Conservation (phyloP, 1,284 basidiomycete species). For the Cryptococcus deneoformans region DNA sequence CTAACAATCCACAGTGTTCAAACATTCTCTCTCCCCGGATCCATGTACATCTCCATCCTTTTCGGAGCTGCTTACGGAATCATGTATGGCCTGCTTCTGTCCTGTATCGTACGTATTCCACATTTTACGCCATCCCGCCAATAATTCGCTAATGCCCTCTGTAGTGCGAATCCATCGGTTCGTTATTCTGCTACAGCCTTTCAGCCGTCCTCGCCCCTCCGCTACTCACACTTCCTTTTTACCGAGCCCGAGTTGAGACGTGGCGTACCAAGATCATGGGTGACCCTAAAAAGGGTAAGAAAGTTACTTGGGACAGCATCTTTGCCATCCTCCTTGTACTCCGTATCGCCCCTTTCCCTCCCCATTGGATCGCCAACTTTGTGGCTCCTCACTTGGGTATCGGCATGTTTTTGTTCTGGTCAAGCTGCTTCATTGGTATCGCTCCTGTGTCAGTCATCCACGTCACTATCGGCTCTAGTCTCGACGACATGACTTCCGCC, state of each 20-base stretch:
- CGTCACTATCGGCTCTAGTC: constrained; percentile 86
- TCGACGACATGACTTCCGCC: constrained; percentile 92
- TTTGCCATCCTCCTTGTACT: constrained; percentile 81
- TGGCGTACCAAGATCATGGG: constrained; percentile 51
- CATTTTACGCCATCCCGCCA: background rate
- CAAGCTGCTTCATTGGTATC: constrained; percentile 81
- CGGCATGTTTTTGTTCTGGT: constrained; percentile 79
- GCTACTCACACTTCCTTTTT: constrained; percentile 77
- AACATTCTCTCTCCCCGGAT: constrained; percentile 93
- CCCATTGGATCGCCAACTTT: constrained; percentile 95
- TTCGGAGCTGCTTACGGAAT: constrained; percentile 96
- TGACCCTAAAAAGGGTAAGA: constrained; percentile 41
- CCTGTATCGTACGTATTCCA: constrained; percentile 61
- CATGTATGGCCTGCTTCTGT: constrained; percentile 81
- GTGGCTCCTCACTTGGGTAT: constrained; percentile 93
- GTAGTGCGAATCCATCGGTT: constrained; percentile 81
- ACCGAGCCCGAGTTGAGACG: constrained; percentile 52
- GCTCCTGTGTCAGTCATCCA: constrained; percentile 91
- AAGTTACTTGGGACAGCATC: constrained; percentile 44
- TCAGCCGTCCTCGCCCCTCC: constrained; percentile 87
- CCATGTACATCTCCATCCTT: constrained; percentile 97
- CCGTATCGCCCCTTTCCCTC: constrained; percentile 80
- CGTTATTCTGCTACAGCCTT: constrained; percentile 88
- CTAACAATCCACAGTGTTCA: constrained; percentile 63
- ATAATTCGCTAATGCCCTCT: background rate